Evolutionary conservation across 208 protist genomes (phyloP), one percentile per base, ranked within the genome.

Genomic region (Vickermania spadyakhi): DNA sequence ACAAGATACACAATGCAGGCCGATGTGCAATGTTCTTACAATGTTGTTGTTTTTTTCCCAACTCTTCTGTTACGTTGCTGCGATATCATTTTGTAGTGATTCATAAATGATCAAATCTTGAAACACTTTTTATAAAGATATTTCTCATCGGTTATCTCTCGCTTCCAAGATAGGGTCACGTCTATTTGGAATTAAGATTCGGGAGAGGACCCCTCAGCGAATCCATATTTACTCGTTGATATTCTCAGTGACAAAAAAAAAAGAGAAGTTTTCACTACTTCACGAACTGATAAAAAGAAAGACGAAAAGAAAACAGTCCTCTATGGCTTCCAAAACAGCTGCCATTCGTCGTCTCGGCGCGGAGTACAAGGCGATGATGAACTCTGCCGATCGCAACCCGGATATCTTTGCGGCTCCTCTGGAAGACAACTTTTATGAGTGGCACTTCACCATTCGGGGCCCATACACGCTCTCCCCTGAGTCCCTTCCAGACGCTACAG

Each of bases 361-460:
- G 29, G 81, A 93, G 73, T 67, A 90, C 52, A 66, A 72, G 56
- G 62, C 67, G 3, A 62, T 83, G 60, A 72, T 63, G n/a, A 64
- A 64, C 3, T 56, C 31, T 0, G 57, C 66, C 1, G 72, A 81
- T 26, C 84, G 80, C 21, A 74, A 82, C 5, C 53, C 80, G 30
- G 87, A 94, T 14, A 75, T 86, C 58, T 86, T 66, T 51, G 78
- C 71, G 2, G 57, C 49, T 0, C 83, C 85, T 3, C 70, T 89
- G 45, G 64, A 96, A 30, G 91, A 98, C 13, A 97, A 99, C 75
- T 84, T 99, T 22, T 98, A 98, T 60, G 96, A 98, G 50, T 99
- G 98, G 98, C 97, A 99, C 76, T 99, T 99, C 72, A 98, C 96
- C 14, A 71, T 99, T 0, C 81, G 80, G 11, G 97, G 98, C 0